phyloP scores from a whole-genome alignment of 2,329 filamentous ascomycete genomes.

The Nothomitra cinnamomea region DNA sequence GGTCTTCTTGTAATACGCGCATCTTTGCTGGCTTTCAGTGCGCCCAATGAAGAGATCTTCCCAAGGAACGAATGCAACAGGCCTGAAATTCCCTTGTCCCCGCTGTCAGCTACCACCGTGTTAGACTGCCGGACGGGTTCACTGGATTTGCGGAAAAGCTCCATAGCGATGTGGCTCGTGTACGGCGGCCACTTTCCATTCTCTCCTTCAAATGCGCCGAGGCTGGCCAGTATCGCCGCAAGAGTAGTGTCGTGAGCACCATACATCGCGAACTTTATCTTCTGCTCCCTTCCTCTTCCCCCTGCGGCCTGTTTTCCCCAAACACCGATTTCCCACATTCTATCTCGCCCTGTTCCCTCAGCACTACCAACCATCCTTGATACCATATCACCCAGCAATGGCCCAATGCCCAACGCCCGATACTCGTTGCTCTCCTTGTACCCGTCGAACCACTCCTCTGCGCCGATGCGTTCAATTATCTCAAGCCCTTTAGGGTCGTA shows the following conservation, averaged over 20 bases:
- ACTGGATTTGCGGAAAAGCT: conserved; percentile 54
- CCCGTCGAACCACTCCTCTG: conserved; percentile 87
- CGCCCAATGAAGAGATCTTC: background rate
- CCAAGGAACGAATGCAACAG: background rate
- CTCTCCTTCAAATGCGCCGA: conserved; percentile 58
- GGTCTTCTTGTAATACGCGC: background rate
- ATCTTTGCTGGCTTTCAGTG: background rate
- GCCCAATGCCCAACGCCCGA: conserved; percentile 74
- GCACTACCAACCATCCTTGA: conserved; percentile 40
- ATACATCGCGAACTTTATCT: conserved; percentile 41
- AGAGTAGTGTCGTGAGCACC: conserved; percentile 54
- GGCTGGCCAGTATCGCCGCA: conserved; percentile 55
- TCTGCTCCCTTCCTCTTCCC: conserved; percentile 29
- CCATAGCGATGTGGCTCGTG: conserved; percentile 79
- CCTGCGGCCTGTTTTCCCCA: conserved; percentile 20
- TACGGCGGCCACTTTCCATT: conserved; percentile 65
- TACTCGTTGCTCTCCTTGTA: conserved; percentile 77
- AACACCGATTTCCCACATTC: conserved; percentile 31
- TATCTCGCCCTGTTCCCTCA: conserved; percentile 38
- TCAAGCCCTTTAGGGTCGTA: conserved; percentile 58
- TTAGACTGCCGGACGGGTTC: conserved; percentile 1
- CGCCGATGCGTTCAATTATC: conserved; percentile 54
- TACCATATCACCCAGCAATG: conserved; percentile 68
- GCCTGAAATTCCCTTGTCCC: background rate
- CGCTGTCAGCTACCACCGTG: background rate